phyloP scores from a whole-genome alignment of 352 stramenopile species.

The Phytophthora citricola region DNA sequence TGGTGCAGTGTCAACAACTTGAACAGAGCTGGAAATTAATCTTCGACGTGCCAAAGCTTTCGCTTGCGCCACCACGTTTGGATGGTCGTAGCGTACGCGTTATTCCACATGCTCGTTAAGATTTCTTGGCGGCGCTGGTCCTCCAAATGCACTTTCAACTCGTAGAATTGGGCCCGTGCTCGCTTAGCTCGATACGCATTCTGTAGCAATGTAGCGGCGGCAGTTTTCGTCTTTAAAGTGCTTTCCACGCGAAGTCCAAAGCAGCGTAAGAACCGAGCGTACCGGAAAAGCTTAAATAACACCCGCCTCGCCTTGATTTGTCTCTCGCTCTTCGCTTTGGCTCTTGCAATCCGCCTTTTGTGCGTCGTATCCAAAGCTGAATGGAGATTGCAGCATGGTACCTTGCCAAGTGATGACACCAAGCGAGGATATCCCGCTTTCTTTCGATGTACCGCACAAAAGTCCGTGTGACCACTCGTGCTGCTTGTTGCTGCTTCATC shows the following conservation, averaged over 20 bases:
- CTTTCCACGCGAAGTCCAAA: conserved; percentile 50
- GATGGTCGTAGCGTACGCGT: conserved; percentile 75
- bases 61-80: conserved; percentile 60
- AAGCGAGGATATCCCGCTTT: conserved; percentile 44
- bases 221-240: conserved; percentile 31
- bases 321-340: conserved; percentile 18
- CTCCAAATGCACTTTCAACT: conserved; percentile 68
- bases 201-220: conserved; percentile 55
- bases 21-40: not conserved
- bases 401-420: conserved; percentile 46
- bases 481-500: conserved; percentile 41
- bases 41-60: conserved; percentile 6
- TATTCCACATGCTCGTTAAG: conserved; percentile 70
- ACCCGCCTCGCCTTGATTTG: conserved; percentile 24
- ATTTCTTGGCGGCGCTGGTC: conserved; percentile 56
- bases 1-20: not conserved
- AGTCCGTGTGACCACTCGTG: conserved; percentile 44
- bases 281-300: conserved; percentile 63
- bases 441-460: conserved; percentile 48
- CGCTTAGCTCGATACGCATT: conserved; percentile 68
- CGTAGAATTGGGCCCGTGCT: conserved; percentile 61
- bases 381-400: conserved; percentile 67
- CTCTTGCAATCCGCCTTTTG: conserved; percentile 26
- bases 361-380: conserved; percentile 59
- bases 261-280: conserved; percentile 36